These are phyloP conservation scores for Pleurotus tuber-regium DNA, from an alignment of 768 basidiomycete genomes.

Conservation along the genomic window DNA sequence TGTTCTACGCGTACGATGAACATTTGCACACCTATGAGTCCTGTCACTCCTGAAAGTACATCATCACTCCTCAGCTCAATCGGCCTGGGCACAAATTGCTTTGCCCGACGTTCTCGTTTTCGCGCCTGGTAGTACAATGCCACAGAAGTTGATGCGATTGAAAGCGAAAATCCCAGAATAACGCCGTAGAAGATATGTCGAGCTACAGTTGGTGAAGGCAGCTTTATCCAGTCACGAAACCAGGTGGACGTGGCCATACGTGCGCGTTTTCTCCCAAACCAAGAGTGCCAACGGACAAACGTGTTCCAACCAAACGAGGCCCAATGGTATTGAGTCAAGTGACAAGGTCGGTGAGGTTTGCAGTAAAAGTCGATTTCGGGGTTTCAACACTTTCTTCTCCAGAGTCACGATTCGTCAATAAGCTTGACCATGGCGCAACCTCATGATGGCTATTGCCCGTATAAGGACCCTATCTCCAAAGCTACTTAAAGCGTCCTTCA, in stretches of 20 bases:
- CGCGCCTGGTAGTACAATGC: slow-evolving; percentile 50
- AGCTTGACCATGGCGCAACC: slow-evolving; percentile 8
- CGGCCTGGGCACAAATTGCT: slow-evolving; percentile 45
- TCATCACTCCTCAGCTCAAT: slow-evolving; percentile 78
- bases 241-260: neutral
- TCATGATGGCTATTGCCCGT: too few relatives aligned
- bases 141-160: slow-evolving; percentile 67
- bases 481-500: neutral
- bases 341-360: neutral
- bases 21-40: slow-evolving; percentile 68
- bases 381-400: neutral
- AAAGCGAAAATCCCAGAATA: slow-evolving; percentile 74
- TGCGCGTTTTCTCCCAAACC: neutral
- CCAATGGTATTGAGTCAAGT: slow-evolving; percentile 8
- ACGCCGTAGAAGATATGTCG: slow-evolving; percentile 44
- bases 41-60: slow-evolving; percentile 75
- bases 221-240: slow-evolving; percentile 27
- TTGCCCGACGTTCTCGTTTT: slow-evolving; percentile 39
- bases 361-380: neutral
- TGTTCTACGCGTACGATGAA: neutral
- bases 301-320: too few relatives aligned
- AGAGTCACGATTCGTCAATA: neutral
- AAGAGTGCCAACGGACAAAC: too few relatives aligned
- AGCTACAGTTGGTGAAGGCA: slow-evolving; percentile 32
- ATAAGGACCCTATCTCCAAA: neutral